phyloP scores from a whole-genome alignment of 352 stramenopile species.

The Thalassiosira mediterranea region DNA sequence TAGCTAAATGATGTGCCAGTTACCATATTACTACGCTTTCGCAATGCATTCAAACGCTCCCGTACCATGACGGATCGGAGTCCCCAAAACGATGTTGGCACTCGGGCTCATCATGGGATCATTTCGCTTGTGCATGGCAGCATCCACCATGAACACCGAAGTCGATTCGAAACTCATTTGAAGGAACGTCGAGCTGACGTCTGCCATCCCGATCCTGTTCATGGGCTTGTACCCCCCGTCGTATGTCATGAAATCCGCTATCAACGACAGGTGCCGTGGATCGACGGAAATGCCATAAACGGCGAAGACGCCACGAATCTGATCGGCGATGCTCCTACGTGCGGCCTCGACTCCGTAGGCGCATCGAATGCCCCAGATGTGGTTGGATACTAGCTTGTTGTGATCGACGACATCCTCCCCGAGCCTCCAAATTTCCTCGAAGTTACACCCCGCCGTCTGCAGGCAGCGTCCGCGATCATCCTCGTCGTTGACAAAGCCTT shows the following conservation, averaged over 20 bases:
- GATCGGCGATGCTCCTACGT: constrained; percentile 95
- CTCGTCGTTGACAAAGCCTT: constrained; percentile 83
- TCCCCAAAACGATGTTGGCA: constrained; percentile 93
- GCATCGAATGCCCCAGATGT: constrained; percentile 94
- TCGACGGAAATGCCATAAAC: constrained; percentile 99
- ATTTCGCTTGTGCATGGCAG: constrained; percentile 89
- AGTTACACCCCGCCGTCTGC: constrained; percentile 95
- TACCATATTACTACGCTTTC: too few relatives aligned
- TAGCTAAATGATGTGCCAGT: too few relatives aligned
- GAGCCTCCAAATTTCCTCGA: constrained; percentile 95
- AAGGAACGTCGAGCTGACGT: constrained; percentile 94
- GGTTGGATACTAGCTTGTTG: constrained; percentile 95
- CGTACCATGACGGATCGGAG: constrained; percentile 93
- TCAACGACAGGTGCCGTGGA: constrained; percentile 95
- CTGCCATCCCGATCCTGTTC: constrained; percentile 97
- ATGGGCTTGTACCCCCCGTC: constrained; percentile 96
- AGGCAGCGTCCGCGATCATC: constrained; percentile 77
- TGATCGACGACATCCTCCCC: constrained; percentile 88
- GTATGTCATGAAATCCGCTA: constrained; percentile 99
- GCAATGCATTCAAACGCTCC: constrained; percentile 94
- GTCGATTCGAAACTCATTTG: constrained; percentile 99
- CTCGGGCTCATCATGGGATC: constrained; percentile 93
- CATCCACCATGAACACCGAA: constrained; percentile 97
- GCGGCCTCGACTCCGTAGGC: constrained; percentile 98
- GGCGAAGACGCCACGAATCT: constrained; percentile 98